Base-by-base conservation (phyloP, 345 rosid genomes). In the Acer saccharum region DNA sequence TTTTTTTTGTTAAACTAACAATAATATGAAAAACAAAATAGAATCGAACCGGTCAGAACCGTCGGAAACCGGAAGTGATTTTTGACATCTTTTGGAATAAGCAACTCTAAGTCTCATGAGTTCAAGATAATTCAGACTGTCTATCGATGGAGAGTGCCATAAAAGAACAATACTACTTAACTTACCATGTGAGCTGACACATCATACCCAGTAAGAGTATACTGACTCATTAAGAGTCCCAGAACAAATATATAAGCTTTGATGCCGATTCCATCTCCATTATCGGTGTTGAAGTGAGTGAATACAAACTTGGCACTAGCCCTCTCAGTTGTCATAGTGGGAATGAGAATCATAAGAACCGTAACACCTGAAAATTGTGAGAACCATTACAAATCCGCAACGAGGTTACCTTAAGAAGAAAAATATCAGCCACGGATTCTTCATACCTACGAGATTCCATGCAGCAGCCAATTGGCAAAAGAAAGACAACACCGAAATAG, bases 141-240 rank as follows among this genome's bases (percentile, higher is more conserved):
- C 25, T 23, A 23, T 23, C 25, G 20, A 70, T 4, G 29, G 43
- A 72, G 78, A 67, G 41, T n/a, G 20, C 55, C 75, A 57, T n/a
- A 14, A 65, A 58, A 71, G 39, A 43, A 10, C 9, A 57, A 39
- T 39, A 39, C 43, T 1, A 20, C 62, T 57, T 58, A 58, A 73
- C 86, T 81, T 81, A 95, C 99, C 99, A 95, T 91, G 85, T 93
- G 99, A 77, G 97, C 98, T 71, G 99, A 95, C 1, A 97, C 98
- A 84, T 95, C 98, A 68, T 93, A 93, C 18, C 98, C 99, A 18
- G 93, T 81, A 46, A 95, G 89, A 27, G 99, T 95, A 71, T 95
- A 93, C 82, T 95, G 98, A 81, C 95, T 93, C 99, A 95, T 92
- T 20, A 95, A 88, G 75, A 95, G 95, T 57, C 99, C 99, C 32